phyloP scores from a whole-genome alignment of 352 stramenopile species.

The Pythium aquatile region DNA sequence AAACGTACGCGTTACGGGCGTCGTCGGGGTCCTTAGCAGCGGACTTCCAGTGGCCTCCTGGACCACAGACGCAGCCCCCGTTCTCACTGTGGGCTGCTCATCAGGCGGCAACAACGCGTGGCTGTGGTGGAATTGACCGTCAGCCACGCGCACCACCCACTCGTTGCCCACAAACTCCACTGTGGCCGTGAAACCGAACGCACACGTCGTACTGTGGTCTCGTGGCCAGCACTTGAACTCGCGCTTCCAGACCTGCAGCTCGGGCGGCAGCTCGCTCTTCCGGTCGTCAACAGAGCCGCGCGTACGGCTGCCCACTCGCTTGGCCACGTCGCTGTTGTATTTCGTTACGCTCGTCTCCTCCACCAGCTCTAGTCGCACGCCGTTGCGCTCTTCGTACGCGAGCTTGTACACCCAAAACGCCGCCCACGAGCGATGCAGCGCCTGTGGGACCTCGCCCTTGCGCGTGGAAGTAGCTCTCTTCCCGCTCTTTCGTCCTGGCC shows the following conservation, averaged over 20 bases:
- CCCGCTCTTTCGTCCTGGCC: neutral
- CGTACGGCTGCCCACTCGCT: neutral
- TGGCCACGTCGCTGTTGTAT: conserved; percentile 6
- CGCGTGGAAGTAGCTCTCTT: neutral
- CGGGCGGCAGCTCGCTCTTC: conserved; percentile 3
- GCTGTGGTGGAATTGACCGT: conserved; percentile 13
- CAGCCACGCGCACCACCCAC: conserved; percentile 17
- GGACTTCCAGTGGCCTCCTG: neutral
- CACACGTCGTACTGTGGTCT: neutral
- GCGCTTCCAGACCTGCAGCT: conserved; percentile 11
- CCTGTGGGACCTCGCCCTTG: conserved; percentile 4
- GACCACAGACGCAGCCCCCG: neutral
- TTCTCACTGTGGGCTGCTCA: neutral
- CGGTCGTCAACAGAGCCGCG: neutral
- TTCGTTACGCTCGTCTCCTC: neutral
- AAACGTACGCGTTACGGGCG: neutral
- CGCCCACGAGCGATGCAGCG: conserved; percentile 22
- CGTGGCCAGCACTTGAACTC: conserved; percentile 6
- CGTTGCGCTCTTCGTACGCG: conserved; percentile 17
- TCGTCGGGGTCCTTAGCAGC: neutral
- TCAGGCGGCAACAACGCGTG: conserved; percentile 1
- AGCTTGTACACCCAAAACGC: conserved; percentile 9
- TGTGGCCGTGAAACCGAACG: conserved; percentile 18
- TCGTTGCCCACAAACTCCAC: conserved; percentile 8
- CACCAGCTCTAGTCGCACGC: neutral